Conservation (phyloP, 163 green algal genomes). For the Trebouxia gelatinosa region DNA sequence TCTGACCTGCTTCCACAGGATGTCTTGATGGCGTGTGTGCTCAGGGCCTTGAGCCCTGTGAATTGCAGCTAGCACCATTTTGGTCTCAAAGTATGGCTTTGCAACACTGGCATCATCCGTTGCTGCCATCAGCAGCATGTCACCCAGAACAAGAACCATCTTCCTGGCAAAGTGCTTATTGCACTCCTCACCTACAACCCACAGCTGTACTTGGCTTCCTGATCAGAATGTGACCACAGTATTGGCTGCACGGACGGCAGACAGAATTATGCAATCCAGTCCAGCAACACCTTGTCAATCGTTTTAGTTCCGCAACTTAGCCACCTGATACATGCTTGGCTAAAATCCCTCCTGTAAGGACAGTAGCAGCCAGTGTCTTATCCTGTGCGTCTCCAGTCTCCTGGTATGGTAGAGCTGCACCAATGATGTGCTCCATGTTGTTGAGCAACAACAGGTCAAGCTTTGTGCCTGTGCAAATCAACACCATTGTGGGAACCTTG, state of each 20-base stretch:
- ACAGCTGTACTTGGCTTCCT: no score
- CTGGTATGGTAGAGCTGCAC: conserved; percentile 10
- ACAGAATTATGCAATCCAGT: no score
- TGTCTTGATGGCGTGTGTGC: no score
- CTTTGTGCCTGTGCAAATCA: no score
- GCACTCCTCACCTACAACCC: neutral
- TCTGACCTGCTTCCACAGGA: conserved; percentile 6
- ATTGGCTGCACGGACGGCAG: no score
- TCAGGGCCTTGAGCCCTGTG: no score
- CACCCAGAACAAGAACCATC: conserved; percentile 19
- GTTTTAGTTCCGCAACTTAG: no score
- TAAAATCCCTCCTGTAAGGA: conserved; percentile 1
- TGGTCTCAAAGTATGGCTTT: conserved; percentile 20
- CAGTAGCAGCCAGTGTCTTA: neutral
- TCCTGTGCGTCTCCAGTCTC: conserved; percentile 4
- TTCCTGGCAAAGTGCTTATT: conserved; percentile 11
- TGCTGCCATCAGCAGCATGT: conserved; percentile 42
- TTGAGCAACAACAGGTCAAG: neutral
- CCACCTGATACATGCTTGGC: neutral
- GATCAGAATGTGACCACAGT: no score
- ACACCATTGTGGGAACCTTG: neutral
- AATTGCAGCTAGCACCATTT: conserved; percentile 10
- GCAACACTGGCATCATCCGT: conserved; percentile 4
- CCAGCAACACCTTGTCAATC: no score
- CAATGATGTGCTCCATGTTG: neutral